Percentiles rank a stretch among this genome's conserved stretches.
Evolutionary conservation across 2,329 filamentous ascomycete genomes (phyloP).

Genomic region (Talaromyces sp.): DNA sequence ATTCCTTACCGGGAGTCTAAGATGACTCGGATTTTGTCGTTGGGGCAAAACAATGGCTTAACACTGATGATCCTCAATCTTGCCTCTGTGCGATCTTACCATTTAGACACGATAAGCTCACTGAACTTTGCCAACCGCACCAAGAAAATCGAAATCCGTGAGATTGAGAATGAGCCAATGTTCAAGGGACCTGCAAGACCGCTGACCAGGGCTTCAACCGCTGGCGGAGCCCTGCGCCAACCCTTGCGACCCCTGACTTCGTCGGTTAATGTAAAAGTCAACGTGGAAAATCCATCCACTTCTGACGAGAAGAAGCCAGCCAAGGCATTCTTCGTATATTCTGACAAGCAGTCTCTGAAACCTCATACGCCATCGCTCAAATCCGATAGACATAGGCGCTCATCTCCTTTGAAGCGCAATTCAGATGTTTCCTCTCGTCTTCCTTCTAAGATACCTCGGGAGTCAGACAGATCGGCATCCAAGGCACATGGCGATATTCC

Average conservation of each 20-base stretch:
- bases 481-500: constrained; percentile 52
- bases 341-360: constrained; percentile 57
- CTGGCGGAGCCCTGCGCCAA: constrained; percentile 57
- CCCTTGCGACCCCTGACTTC: constrained; percentile 73
- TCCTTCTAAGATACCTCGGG: constrained; percentile 42
- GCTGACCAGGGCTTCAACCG: constrained; percentile 34
- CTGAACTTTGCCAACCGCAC: constrained; percentile 92
- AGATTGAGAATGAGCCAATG: constrained; percentile 92
- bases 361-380: constrained; percentile 38
- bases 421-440: constrained; percentile 37
- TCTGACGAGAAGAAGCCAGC: constrained; percentile 63
- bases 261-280: constrained; percentile 67
- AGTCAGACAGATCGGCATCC: constrained; percentile 24
- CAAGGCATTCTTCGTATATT: constrained; percentile 84
- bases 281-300: constrained; percentile 50
- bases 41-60: constrained; percentile 92
- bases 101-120: constrained; percentile 88
- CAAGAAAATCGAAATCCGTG: constrained; percentile 92
- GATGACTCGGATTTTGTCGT: constrained; percentile 89
- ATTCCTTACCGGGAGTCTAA: constrained; percentile 94
- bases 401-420: constrained; percentile 34
- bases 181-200: constrained; percentile 69
- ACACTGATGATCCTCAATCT: constrained; percentile 97
- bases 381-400: constrained; percentile 42
- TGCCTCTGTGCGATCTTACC: constrained; percentile 84